Conservation (phyloP, 116 monocot species). For the Posidonia oceanica region DNA sequence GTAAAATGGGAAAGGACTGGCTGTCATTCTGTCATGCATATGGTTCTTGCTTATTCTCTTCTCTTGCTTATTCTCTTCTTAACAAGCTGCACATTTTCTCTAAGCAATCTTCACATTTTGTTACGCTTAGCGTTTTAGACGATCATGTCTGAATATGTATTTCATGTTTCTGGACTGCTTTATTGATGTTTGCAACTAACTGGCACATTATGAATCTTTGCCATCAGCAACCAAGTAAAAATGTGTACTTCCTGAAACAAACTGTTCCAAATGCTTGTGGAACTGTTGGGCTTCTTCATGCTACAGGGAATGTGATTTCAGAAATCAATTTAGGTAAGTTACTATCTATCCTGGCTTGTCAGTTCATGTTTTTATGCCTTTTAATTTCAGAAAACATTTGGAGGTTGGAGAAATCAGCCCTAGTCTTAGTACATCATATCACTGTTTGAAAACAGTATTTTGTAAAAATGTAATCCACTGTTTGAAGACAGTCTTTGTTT, state of each 20-base stretch:
- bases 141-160: neutral
- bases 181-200: neutral
- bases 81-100: too few species aligned
- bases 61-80: too few species aligned
- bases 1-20: too few species aligned
- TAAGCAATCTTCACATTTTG: too few species aligned
- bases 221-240: conserved; percentile 42
- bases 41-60: too few species aligned
- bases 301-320: conserved; percentile 71
- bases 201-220: neutral
- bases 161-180: neutral
- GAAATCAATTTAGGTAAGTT: conserved; percentile 51
- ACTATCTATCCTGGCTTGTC: neutral
- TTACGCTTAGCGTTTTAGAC: neutral
- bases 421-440: too few species aligned
- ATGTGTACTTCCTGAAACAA: conserved; percentile 77
- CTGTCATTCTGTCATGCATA: too few species aligned
- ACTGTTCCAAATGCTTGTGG: conserved; percentile 95
- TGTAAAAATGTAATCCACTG: too few species aligned
- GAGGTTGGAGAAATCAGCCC: too few species aligned
- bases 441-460: too few species aligned
- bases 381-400: too few species aligned
- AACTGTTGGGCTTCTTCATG: conserved; percentile 91
- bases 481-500: too few species aligned
- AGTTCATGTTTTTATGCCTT: neutral